phyloP scores from a whole-genome alignment of 2,329 filamentous ascomycete genomes.

The Pseudocercospora cruenta region DNA sequence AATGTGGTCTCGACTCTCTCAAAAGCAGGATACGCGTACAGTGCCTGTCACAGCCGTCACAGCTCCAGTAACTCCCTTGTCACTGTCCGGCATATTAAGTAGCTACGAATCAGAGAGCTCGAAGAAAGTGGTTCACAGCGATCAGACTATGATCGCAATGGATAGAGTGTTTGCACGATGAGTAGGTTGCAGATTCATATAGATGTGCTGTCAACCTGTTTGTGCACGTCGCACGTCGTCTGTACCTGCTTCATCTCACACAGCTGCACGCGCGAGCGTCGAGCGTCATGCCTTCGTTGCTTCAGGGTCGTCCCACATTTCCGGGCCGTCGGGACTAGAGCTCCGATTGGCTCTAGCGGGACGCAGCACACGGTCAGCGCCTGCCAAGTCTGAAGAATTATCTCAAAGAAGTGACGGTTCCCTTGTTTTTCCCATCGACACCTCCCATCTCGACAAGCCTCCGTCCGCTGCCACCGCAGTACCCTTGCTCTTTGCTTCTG shows the following conservation, averaged over 20 bases:
- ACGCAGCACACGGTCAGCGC: neutral
- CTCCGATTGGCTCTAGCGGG: neutral
- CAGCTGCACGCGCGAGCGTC: neutral
- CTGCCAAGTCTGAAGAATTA: neutral
- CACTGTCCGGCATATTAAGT: constrained; percentile 16
- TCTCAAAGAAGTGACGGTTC: neutral
- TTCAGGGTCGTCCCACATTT: too few species aligned
- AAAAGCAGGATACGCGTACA: constrained; percentile 20
- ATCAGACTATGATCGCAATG: neutral
- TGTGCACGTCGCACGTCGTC: neutral
- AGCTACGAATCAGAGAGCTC: too few species aligned
- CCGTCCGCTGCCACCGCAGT: constrained; percentile 18
- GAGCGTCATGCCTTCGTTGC: neutral
- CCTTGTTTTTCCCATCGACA: constrained; percentile 7
- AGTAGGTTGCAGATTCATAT: neutral
- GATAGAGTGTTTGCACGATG: neutral
- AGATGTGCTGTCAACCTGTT: neutral
- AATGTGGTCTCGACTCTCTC: neutral
- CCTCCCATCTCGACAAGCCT: constrained; percentile 10
- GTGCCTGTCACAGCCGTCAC: constrained; percentile 37
- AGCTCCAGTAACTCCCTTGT: constrained; percentile 32
- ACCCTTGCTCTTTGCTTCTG: constrained; percentile 20
- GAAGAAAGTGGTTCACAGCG: neutral
- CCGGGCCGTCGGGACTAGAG: neutral
- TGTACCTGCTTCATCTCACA: neutral